phyloP scores from a whole-genome alignment of 768 basidiomycete species.

The Tricholoma hemisulphureum region DNA sequence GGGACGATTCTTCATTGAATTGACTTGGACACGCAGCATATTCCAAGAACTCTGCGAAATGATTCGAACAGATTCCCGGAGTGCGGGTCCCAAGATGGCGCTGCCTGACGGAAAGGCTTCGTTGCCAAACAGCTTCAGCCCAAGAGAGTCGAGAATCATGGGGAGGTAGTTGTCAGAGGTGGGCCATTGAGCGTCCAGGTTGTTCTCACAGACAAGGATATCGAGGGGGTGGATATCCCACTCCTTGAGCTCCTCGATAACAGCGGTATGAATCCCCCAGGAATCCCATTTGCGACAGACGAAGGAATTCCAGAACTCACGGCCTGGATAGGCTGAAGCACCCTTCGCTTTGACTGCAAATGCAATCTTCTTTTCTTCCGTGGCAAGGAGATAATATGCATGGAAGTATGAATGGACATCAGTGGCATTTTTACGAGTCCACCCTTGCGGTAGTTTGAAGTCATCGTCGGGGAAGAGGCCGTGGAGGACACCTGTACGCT shows the following conservation, averaged over 20 bases:
- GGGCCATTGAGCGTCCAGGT: slow-evolving; percentile 6
- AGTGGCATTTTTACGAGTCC: slow-evolving; percentile 7
- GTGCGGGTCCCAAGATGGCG: neutral
- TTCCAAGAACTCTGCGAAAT: slow-evolving; percentile 9
- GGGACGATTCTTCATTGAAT: neutral
- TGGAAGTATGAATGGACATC: slow-evolving; percentile 14
- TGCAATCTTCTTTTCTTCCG: neutral
- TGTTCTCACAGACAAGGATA: slow-evolving; percentile 2
- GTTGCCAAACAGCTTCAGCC: slow-evolving; percentile 6
- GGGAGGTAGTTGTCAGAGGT: slow-evolving; percentile 6
- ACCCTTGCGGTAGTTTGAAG: slow-evolving; percentile 13
- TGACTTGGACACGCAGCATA: neutral
- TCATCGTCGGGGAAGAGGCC: slow-evolving; percentile 23
- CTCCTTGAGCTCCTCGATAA: slow-evolving; percentile 9
- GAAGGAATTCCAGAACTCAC: slow-evolving; percentile 12
- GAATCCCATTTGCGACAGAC: slow-evolving; percentile 7
- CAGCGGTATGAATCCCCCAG: slow-evolving; percentile 15
- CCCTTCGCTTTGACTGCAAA: slow-evolving; percentile 5
- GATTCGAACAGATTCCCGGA: neutral
- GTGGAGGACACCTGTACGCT: slow-evolving; percentile 18
- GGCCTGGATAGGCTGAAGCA: slow-evolving; percentile 8
- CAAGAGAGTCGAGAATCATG: slow-evolving; percentile 6
- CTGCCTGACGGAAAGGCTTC: slow-evolving; percentile 1
- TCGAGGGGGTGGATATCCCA: slow-evolving; percentile 11
- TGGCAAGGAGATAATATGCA: slow-evolving; percentile 4